Evolutionary conservation across 1,284 basidiomycete genomes (phyloP), one percentile per base, ranked within the genome.

Genomic region (Ustilago esculenta): DNA sequence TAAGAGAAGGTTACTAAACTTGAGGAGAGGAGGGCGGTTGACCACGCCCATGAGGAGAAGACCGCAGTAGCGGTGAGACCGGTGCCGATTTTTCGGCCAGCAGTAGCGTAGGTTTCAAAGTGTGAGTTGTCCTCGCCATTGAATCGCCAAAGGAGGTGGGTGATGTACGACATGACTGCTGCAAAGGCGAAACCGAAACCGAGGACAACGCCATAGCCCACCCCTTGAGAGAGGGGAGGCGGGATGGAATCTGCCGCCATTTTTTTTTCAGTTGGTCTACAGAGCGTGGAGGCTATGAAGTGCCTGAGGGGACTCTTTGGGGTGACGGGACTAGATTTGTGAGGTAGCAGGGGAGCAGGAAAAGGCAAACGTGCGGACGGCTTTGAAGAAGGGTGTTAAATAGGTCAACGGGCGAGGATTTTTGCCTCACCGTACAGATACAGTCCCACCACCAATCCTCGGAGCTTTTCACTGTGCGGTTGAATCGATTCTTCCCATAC

Each of bases 181-280:
- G 80, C 79, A 47, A 82, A 82, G 33, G 73, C 69, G n/a, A 71
- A 55, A 0, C 77, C 73, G 33, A 79, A 59, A 14, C 81, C 80
- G 23, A 81, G 58, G n/a, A 80, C 70, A 15, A 80, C 75, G 35
- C 80, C 80, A 46, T 79, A 81, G 9, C 80, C 77, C 32, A 60
- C 72, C 12, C 79, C 76, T 34, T 81, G 76, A 21, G 48, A 55
- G n/a, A 79, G 67, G 4, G 76, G 74, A 0, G 70, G 65, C 9
- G 53, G 49, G 41, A 72, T 72, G 7, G 57, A 60, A 48, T 67
- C 56, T 35, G 56, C 63, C 18, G 63, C 46, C 55, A 59, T 60
- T 34, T 53, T 60, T 17, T n/a, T n/a, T n/a, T n/a, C n/a, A n/a
- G n/a, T n/a, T n/a, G n/a, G n/a, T n/a, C n/a, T n/a, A n/a, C n/a